Evolutionary conservation across 108 stramenopile species (phyloP), one percentile per base, ranked within the genome.

Genomic region (Parmales sp.): DNA sequence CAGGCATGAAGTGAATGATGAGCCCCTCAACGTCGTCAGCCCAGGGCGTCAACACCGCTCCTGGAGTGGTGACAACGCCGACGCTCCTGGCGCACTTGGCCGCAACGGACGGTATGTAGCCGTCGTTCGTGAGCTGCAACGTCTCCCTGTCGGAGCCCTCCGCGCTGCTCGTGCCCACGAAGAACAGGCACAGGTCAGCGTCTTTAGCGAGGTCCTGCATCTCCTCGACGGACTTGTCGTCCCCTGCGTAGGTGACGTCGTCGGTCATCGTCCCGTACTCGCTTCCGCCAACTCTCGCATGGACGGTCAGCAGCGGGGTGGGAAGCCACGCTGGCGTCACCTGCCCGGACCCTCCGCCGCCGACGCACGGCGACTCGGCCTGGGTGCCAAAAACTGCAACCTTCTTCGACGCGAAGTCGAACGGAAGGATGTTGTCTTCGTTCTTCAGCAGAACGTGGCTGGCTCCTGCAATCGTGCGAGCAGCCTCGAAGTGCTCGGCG

Each of bases 131-230:
- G 20, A 65, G 36, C 20, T 43, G 18, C 11, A 78, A 64, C 2
- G 46, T 39, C 6, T 29, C 44, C n/a, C 77, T 65, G 63, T 78
- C 77, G 0, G 22, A 22, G 9, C 74, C 77, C 50, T 78, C 77
- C 6, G 65, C 22, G 37, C 73, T 63, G 34, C 45, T 44, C 19
- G 74, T 63, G 34, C 43, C 64, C 13, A 67, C 37, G 13, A 70
- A 69, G 19, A 74, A 51, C 13, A 78, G 16, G 29, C 48, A 36
- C 28, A 73, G 49, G 63, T 68, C 68, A 22, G 60, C 68, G 39
- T 38, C 36, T 18, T 37, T 38, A 0, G 69, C 69, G 34, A 38
- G 19, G 2, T 6, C 38, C 34, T 39, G 31, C 23, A 46, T 69
- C 11, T 65, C 74, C 37, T 37, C 68, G 16, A 34, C 18, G 39